Conservation (phyloP, 2,329 filamentous ascomycete species). For the Macrophomina phaseolina region DNA sequence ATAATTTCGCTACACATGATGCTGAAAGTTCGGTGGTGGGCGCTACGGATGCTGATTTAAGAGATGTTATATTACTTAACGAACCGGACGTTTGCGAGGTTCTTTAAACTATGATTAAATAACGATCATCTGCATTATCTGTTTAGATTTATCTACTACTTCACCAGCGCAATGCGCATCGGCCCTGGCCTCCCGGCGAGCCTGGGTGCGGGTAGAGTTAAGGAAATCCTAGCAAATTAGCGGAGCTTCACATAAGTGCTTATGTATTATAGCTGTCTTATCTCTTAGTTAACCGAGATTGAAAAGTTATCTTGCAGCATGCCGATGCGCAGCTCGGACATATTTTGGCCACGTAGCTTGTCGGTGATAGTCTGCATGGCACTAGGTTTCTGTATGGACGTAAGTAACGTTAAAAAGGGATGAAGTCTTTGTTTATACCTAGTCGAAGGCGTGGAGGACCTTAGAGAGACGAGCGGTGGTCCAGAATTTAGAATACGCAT, state of each 20-base stretch:
- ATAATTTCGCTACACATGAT: too few species aligned
- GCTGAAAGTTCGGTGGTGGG: too few species aligned
- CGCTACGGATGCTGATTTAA: too few species aligned
- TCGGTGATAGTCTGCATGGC: conserved; percentile 58
- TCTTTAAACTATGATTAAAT: too few species aligned
- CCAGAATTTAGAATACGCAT: conserved; percentile 14
- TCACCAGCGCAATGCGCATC: conserved; percentile 8
- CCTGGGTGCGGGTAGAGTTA: conserved; percentile 50
- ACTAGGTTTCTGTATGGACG: conserved; percentile 41
- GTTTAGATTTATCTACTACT: not conserved
- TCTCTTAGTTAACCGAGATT: conserved; percentile 58
- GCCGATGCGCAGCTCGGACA: conserved; percentile 75
- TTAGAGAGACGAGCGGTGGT: conserved; percentile 21
- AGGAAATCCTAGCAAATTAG: conserved; percentile 46
- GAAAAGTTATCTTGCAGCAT: conserved; percentile 70
- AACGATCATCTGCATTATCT: conserved; percentile 25
- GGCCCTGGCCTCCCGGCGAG: conserved; percentile 26
- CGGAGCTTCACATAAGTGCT: not conserved
- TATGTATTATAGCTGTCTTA: conserved; percentile 31
- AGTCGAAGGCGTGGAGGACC: conserved; percentile 18
- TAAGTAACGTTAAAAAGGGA: conserved; percentile 14
- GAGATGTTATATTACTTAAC: too few species aligned
- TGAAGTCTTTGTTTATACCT: conserved; percentile 14
- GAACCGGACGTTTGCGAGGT: too few species aligned
- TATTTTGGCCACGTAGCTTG: conserved; percentile 66